phyloP scores from a whole-genome alignment of 352 stramenopile genomes.

The Phytophthora pini region DNA sequence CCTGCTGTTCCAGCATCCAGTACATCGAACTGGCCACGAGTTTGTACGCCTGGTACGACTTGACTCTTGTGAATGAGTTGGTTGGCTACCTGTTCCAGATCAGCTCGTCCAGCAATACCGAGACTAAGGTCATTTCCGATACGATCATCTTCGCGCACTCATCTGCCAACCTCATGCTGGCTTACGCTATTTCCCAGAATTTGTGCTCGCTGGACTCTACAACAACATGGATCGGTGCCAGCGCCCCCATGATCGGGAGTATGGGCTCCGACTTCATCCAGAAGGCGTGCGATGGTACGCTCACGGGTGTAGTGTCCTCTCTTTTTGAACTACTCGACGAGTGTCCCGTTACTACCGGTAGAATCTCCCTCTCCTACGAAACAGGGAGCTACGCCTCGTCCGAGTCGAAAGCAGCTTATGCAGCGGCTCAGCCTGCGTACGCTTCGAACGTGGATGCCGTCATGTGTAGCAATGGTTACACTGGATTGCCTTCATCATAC shows the following conservation, averaged over 20 bases:
- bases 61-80: conserved; percentile 35
- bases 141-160: conserved; percentile 66
- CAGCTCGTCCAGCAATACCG: conserved; percentile 34
- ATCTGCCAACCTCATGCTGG: conserved; percentile 58
- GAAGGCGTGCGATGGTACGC: conserved; percentile 34
- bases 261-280: conserved; percentile 47
- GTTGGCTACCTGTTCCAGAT: conserved; percentile 36
- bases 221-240: conserved; percentile 38
- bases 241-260: conserved; percentile 37
- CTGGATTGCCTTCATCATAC: conserved; percentile 24
- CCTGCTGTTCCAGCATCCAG: conserved; percentile 60
- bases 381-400: conserved; percentile 24
- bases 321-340: conserved; percentile 35
- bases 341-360: conserved; percentile 36
- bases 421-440: conserved; percentile 24
- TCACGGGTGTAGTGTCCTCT: conserved; percentile 24
- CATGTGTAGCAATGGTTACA: conserved; percentile 35
- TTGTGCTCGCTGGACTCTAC: conserved; percentile 32
- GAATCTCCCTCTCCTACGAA: conserved; percentile 37
- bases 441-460: conserved; percentile 21
- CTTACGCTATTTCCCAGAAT: conserved; percentile 37
- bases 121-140: conserved; percentile 42
- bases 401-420: conserved; percentile 11
- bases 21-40: conserved; percentile 53
- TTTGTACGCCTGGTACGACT: conserved; percentile 51